These are phyloP conservation scores for Cyclaneusma minus DNA, from an alignment of 2,329 filamentous ascomycete species.

Conservation along the genomic window DNA sequence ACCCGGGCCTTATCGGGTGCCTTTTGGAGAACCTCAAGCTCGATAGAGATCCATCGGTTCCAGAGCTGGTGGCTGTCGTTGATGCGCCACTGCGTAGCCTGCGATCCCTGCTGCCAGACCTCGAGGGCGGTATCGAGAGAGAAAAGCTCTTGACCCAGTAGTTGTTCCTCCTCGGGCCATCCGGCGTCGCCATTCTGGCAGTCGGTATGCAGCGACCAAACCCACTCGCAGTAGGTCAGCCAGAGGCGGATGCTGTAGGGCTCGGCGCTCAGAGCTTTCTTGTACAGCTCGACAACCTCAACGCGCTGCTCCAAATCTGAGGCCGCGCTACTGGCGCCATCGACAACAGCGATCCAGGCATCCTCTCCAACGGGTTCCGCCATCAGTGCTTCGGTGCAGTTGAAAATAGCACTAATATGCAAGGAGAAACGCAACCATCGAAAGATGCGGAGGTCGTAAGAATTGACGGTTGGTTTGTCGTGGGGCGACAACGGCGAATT, in stretches of 20 bases:
- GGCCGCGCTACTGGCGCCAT: conserved; percentile 50
- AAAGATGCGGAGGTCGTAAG: too few relatives aligned
- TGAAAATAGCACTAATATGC: too few relatives aligned
- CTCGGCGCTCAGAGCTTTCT: conserved; percentile 54
- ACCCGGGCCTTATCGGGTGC: conserved; percentile 39
- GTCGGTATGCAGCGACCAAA: conserved; percentile 54
- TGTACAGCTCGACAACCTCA: conserved; percentile 55
- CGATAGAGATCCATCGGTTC: conserved; percentile 61
- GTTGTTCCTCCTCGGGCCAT: conserved; percentile 52
- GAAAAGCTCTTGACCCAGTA: conserved; percentile 57
- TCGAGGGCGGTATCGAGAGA: conserved; percentile 49
- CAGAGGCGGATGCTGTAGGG: conserved; percentile 60
- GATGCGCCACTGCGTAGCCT: conserved; percentile 57
- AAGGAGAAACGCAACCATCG: too few relatives aligned
- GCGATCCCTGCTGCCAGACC: conserved; percentile 57
- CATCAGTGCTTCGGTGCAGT: too few relatives aligned
- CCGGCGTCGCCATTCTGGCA: conserved; percentile 39
- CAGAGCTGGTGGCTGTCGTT: conserved; percentile 66
- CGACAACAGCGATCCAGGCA: conserved; percentile 61
- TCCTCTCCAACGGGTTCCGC: conserved; percentile 55
- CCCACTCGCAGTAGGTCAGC: conserved; percentile 65
- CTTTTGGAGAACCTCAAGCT: conserved; percentile 50
- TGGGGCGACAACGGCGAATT: too few relatives aligned
- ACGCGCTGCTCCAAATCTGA: conserved; percentile 50
- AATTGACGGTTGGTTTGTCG: too few relatives aligned